These are phyloP conservation scores for Trematosphaeria pertusa DNA, from an alignment of 2,329 filamentous ascomycete genomes.

Conservation along the genomic window DNA sequence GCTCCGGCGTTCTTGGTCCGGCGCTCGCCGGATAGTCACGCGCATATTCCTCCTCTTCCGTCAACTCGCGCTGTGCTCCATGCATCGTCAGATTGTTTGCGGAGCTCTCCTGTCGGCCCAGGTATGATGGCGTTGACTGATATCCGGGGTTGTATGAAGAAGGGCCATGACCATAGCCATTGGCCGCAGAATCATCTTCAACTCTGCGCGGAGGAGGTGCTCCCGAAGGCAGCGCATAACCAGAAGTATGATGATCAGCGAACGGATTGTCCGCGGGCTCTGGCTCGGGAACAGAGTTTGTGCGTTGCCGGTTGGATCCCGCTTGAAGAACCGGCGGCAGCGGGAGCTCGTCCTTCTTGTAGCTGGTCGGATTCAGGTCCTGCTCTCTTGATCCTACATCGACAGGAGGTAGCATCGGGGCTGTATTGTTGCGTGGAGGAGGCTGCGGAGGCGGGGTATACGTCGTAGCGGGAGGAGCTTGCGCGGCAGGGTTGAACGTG, in stretches of 20 bases:
- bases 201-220: conserved; percentile 26
- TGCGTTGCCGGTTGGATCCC: conserved; percentile 22
- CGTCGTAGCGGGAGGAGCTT: conserved; percentile 13
- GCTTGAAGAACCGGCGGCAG: conserved; percentile 39
- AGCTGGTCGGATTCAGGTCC: conserved; percentile 10
- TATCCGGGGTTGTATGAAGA: conserved; percentile 43
- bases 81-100: conserved; percentile 56
- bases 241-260: conserved; percentile 49
- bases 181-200: conserved; percentile 14
- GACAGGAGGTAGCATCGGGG: conserved; percentile 27
- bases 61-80: conserved; percentile 39
- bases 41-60: conserved; percentile 36
- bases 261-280: conserved; percentile 53
- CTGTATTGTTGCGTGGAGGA: conserved; percentile 23
- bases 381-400: conserved; percentile 14
- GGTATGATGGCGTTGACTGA: conserved; percentile 51
- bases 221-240: conserved; percentile 33
- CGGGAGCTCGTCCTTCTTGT: conserved; percentile 26
- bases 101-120: conserved; percentile 53
- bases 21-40: conserved; percentile 26
- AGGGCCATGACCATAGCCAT: conserved; percentile 30
- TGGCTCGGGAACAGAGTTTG: conserved; percentile 13
- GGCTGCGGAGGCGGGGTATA: conserved; percentile 25
- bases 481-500: conserved; percentile 19
- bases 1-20: conserved; percentile 37